These are phyloP conservation scores for Cyberlindnera maritima DNA, from an alignment of 805 yeast species.

Conservation along the genomic window DNA sequence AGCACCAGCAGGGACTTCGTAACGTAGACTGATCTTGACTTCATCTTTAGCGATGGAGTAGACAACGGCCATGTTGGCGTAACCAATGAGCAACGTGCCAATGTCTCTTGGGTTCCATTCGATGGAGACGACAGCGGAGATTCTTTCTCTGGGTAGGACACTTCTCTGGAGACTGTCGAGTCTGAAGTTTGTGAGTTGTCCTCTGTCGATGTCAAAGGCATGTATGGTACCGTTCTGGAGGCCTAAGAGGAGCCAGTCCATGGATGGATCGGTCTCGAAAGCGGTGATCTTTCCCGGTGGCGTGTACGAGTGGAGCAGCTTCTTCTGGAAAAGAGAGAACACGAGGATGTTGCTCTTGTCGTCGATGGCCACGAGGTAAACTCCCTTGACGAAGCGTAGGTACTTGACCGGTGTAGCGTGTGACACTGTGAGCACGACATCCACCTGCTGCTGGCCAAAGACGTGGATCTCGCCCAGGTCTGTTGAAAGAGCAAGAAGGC, in stretches of 20 bases:
- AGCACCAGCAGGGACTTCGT: slow-evolving; percentile 63
- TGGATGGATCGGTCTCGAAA: slow-evolving; percentile 75
- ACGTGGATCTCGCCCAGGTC: slow-evolving; percentile 68
- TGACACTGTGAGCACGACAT: slow-evolving; percentile 56
- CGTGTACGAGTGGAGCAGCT: slow-evolving; percentile 55
- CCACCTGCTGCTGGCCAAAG: slow-evolving; percentile 81
- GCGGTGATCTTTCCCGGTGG: slow-evolving; percentile 68
- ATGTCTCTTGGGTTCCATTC: slow-evolving; percentile 89
- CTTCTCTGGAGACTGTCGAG: slow-evolving; percentile 69
- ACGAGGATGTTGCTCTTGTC: slow-evolving; percentile 59
- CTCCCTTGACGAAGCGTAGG: slow-evolving; percentile 72
- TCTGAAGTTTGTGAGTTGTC: slow-evolving; percentile 58
- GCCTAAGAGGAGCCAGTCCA: slow-evolving; percentile 87
- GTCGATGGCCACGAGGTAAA: slow-evolving; percentile 75
- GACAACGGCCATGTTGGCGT: slow-evolving; percentile 62
- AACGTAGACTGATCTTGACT: slow-evolving; percentile 54
- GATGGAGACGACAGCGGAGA: slow-evolving; percentile 64
- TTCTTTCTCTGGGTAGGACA: slow-evolving; percentile 51
- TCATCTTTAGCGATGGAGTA: slow-evolving; percentile 64
- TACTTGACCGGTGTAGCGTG: slow-evolving; percentile 49
- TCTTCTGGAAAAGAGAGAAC: slow-evolving; percentile 64
- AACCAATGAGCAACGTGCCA: slow-evolving; percentile 72
- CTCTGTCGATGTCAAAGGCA: slow-evolving; percentile 81
- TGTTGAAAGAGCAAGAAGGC: slow-evolving; percentile 79
- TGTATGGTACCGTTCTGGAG: slow-evolving; percentile 68